A percentile compares a stretch with the other conserved stretches of the same genome.
These are phyloP conservation scores for Aspergillus sclerotialis DNA, from an alignment of 2,329 filamentous ascomycete genomes.

Conservation along the genomic window DNA sequence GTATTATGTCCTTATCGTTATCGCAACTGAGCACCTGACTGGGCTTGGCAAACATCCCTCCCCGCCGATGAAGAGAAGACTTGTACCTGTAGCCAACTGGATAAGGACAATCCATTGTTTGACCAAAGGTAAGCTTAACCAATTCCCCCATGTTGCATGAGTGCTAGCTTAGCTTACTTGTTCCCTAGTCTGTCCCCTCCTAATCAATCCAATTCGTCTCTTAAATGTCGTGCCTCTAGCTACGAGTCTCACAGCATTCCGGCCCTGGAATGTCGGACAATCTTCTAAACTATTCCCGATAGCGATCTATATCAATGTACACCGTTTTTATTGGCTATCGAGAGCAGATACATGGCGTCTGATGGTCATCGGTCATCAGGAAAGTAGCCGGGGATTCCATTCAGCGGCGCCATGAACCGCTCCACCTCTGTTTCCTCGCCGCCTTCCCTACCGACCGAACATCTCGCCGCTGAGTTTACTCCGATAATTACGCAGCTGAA, in stretches of 20 bases:
- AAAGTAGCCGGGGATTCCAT: slow-evolving; percentile 27
- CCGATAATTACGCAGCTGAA: slow-evolving; percentile 33
- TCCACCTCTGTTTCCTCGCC: slow-evolving; percentile 20
- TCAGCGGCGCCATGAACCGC: slow-evolving; percentile 24
- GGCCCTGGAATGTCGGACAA: slow-evolving; percentile 8
- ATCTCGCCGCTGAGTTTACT: slow-evolving; percentile 29
- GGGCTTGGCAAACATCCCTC: too few relatives aligned
- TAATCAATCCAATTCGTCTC: slow-evolving; percentile 11
- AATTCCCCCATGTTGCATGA: too few relatives aligned
- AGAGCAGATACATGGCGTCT: slow-evolving; percentile 27
- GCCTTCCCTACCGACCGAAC: slow-evolving; percentile 26
- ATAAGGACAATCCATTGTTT: too few relatives aligned
- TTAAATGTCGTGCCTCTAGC: slow-evolving; percentile 14
- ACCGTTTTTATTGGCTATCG: slow-evolving; percentile 21
- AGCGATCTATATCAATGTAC: slow-evolving; percentile 26
- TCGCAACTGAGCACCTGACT: too few relatives aligned
- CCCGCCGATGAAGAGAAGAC: too few relatives aligned
- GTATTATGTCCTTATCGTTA: too few relatives aligned
- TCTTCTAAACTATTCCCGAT: slow-evolving; percentile 11
- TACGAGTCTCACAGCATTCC: slow-evolving; percentile 7
- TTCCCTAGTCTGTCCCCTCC: too few relatives aligned
- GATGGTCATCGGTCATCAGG: slow-evolving; percentile 25
- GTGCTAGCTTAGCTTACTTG: too few relatives aligned
- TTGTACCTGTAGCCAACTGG: too few relatives aligned
- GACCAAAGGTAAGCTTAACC: too few relatives aligned